phyloP scores from a whole-genome alignment of 352 stramenopile genomes.

The Phytophthora vignae region DNA sequence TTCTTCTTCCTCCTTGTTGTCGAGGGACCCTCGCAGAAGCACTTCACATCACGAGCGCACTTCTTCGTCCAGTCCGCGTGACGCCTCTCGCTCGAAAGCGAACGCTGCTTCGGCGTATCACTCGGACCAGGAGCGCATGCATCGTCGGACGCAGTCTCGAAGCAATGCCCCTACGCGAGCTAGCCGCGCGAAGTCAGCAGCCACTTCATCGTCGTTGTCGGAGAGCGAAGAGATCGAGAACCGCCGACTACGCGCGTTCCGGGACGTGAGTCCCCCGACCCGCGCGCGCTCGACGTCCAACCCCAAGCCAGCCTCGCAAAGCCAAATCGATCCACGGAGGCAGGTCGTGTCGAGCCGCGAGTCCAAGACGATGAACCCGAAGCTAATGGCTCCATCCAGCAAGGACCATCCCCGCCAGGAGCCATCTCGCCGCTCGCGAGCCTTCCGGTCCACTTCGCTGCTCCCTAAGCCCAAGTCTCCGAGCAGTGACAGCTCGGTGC shows the following conservation, averaged over 20 bases:
- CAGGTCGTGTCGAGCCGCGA: conserved; percentile 24
- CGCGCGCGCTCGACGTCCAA: conserved; percentile 26
- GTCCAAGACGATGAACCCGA: conserved; percentile 26
- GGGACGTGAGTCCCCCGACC: conserved; percentile 19
- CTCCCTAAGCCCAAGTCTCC: conserved; percentile 10
- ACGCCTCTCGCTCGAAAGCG: background rate
- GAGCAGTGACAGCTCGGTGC: conserved; percentile 14
- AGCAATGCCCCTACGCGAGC: conserved; percentile 6
- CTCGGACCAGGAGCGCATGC: conserved; percentile 12
- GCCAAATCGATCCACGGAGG: conserved; percentile 10
- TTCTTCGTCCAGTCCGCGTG: conserved; percentile 1
- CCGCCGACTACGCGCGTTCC: conserved; percentile 12
- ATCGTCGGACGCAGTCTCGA: conserved; percentile 2
- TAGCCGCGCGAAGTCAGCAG: conserved; percentile 3
- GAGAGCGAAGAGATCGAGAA: conserved; percentile 27
- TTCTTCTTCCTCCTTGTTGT: background rate
- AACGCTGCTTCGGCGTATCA: conserved; percentile 3
- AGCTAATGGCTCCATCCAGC: conserved; percentile 12
- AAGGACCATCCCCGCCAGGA: conserved; percentile 13
- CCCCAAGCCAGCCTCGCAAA: conserved; percentile 22
- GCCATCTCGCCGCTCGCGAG: conserved; percentile 6
- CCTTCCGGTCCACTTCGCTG: conserved; percentile 23
- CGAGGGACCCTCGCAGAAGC: background rate
- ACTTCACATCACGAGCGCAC: background rate
- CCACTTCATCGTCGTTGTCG: conserved; percentile 11